phyloP scores from a whole-genome alignment of 371 early-diverging fungal genomes.

The Mortierella sp. region DNA sequence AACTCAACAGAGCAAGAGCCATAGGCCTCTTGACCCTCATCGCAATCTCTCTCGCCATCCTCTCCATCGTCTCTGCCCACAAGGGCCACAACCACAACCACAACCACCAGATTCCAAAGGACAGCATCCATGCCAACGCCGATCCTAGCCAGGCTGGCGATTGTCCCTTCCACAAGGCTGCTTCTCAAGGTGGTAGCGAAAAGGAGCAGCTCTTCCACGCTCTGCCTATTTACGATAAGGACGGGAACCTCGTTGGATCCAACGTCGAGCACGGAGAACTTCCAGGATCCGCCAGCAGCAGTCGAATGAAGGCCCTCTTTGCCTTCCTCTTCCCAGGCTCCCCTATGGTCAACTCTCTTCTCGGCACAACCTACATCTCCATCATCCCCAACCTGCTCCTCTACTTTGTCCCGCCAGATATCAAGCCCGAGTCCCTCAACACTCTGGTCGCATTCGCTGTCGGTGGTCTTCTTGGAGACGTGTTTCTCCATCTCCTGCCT shows the following conservation, averaged over 20 bases:
- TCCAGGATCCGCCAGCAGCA: conserved; percentile 13
- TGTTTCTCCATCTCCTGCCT: conserved; percentile 87
- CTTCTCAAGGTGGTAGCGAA: neutral
- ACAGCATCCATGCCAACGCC: conserved; percentile 41
- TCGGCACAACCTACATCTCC: conserved; percentile 88
- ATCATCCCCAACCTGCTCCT: conserved; percentile 86
- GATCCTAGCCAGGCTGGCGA: conserved; percentile 35
- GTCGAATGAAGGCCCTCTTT: conserved; percentile 51
- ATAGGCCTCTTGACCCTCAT: conserved; percentile 29
- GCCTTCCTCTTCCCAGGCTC: conserved; percentile 71
- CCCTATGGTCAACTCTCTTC: conserved; percentile 77
- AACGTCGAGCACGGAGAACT: conserved; percentile 20
- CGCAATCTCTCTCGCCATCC: conserved; percentile 20
- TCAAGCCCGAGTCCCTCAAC: conserved; percentile 78
- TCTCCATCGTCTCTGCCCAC: conserved; percentile 43
- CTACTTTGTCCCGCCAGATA: conserved; percentile 86
- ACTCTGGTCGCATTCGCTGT: conserved; percentile 88
- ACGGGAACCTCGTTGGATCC: conserved; percentile 36
- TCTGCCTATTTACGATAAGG: conserved; percentile 41
- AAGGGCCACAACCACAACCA: conserved; percentile 12
- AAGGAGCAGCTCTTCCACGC: conserved; percentile 31
- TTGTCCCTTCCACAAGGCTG: conserved; percentile 44
- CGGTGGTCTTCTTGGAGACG: conserved; percentile 89
- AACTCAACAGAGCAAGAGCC: conserved; percentile 40
- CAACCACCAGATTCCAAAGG: conserved; percentile 32